Evolutionary conservation across 1,139 yeast species (phyloP), one percentile per base, ranked within the genome.

Genomic region (Taphrina deformans): DNA sequence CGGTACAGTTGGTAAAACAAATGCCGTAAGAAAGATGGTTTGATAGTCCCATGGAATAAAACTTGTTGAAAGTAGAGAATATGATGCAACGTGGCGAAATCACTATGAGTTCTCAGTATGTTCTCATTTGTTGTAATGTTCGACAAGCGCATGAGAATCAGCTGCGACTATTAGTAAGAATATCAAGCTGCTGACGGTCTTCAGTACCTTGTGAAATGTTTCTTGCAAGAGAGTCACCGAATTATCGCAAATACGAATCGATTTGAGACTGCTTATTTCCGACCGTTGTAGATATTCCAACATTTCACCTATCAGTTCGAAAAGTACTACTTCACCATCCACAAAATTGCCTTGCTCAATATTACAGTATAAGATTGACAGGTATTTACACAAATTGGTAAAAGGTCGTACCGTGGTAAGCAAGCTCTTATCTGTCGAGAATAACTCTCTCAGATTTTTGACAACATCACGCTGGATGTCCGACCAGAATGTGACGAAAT

Each of bases 331-430:
- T 10, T 69, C 67, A 3, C 71, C 72, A 7, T 67, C 69, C 12
- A 69, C 38, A 53, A 69, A 67, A 55, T 66, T 66, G 21, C 72
- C 71, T 61, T 67, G 66, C 52, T 62, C 68, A n/a, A 69, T 52
- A 33, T 67, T 68, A 2, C 66, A 65, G 16, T 66, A 29, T 27
- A 67, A 68, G 26, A 63, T 53, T 9, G 55, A 52, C 41, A 69
- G 67, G 24, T 66, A 66, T 12, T 35, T 35, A 14, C 67, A 66
- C 14, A 69, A 61, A 35, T 68, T 69, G 14, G 61, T 65, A 16
- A 69, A 58, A 6, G 68, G 55, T 10, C 68, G 69, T 16, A 68
- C 46, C 29, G 67, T 67, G 18, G 60, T 58, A 7, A 68, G 55
- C 52, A 52, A 29, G 18, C 61, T 21, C 55, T 65, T 62, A 23